Conservation (phyloP, 2,329 filamentous ascomycete genomes). For the Phoma sp. region DNA sequence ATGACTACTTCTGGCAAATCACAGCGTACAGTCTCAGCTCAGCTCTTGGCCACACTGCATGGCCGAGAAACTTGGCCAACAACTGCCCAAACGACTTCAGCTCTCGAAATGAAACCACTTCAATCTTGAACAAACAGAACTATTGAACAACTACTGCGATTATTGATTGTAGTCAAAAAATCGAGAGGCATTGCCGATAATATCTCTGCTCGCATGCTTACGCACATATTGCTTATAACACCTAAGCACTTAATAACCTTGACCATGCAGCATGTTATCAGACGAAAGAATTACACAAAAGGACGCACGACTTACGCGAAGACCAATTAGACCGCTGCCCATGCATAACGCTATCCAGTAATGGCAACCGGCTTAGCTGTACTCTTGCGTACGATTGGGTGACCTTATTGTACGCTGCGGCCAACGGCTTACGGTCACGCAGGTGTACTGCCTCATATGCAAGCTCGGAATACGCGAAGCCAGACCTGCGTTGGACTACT, state of each 20-base stretch:
- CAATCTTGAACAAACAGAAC: too few species aligned
- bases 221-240: slow-evolving; percentile 1
- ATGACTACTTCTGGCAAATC: slow-evolving; percentile 21
- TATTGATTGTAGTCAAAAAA: not conserved
- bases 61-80: slow-evolving; percentile 17
- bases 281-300: slow-evolving; percentile 1
- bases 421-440: slow-evolving; percentile 24
- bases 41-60: slow-evolving; percentile 24
- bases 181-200: not conserved
- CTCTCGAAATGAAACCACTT: not conserved
- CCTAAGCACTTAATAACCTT: not conserved
- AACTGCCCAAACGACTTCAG: slow-evolving; percentile 4
- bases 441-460: slow-evolving; percentile 16
- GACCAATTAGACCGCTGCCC: not conserved
- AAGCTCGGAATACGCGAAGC: slow-evolving; percentile 17
- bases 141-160: not conserved
- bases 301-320: not conserved
- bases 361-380: not conserved
- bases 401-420: slow-evolving; percentile 12
- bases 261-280: not conserved
- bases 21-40: slow-evolving; percentile 23
- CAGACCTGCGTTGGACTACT: slow-evolving; percentile 15
- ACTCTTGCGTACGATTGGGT: slow-evolving; percentile 19
- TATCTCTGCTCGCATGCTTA: not conserved
- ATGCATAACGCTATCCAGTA: slow-evolving; percentile 2